Conservation (phyloP, 2,329 filamentous ascomycete species). For the Alternaria viburni region DNA sequence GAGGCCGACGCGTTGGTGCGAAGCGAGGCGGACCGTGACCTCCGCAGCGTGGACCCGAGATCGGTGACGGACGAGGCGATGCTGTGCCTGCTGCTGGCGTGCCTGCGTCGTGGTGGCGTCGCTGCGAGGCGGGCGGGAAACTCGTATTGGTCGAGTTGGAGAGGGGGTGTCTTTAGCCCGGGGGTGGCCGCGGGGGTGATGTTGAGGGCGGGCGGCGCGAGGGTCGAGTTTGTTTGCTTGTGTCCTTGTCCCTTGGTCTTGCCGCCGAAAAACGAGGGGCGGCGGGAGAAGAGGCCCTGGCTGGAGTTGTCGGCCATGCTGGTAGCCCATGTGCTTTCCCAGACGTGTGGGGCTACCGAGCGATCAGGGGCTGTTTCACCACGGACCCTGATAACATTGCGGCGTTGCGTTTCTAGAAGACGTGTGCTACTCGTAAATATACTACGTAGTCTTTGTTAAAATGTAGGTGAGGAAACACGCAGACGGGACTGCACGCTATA, state of each 20-base stretch:
- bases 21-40: constrained; percentile 50
- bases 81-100: constrained; percentile 40
- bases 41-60: constrained; percentile 47
- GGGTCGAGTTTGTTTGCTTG: constrained; percentile 8
- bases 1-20: constrained; percentile 47
- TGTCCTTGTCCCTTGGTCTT: constrained; percentile 18
- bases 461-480: background rate
- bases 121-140: constrained; percentile 21
- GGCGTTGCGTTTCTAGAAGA: background rate
- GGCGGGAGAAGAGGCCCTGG: constrained; percentile 38
- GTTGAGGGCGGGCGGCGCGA: constrained; percentile 9
- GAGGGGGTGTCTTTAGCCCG: constrained; percentile 14
- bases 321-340: background rate
- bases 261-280: constrained; percentile 42
- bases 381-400: constrained; percentile 2
- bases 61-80: constrained; percentile 47
- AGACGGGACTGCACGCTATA: background rate
- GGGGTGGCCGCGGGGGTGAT: constrained; percentile 9
- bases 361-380: constrained; percentile 22
- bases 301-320: constrained; percentile 26
- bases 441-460: background rate
- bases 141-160: constrained; percentile 28
- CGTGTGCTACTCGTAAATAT: background rate
- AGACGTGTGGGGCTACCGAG: constrained; percentile 14
- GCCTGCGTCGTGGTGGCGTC: constrained; percentile 37